Conservation (phyloP, 768 basidiomycete species). For the Leccinum rimulosum region DNA sequence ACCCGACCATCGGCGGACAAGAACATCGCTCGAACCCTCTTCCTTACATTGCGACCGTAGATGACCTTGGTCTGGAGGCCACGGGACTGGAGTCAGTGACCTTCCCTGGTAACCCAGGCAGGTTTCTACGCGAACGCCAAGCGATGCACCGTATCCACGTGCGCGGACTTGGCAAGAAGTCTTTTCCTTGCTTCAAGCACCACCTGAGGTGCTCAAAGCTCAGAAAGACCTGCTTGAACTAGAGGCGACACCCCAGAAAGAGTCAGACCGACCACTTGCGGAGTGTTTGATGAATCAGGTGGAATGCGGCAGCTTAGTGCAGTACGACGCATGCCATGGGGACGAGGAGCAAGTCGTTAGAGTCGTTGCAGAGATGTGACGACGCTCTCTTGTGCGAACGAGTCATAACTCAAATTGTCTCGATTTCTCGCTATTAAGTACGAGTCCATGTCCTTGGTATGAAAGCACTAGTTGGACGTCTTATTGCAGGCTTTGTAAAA, state of each 20-base stretch:
- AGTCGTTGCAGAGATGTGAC: neutral
- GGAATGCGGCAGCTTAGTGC: neutral
- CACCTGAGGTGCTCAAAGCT: neutral
- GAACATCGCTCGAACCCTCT: neutral
- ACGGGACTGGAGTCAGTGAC: neutral
- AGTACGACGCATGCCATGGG: neutral
- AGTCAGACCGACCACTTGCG: neutral
- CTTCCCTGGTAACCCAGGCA: neutral
- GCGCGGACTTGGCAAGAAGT: neutral
- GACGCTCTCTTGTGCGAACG: neutral
- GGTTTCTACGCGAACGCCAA: neutral
- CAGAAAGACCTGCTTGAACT: neutral
- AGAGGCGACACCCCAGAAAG: neutral
- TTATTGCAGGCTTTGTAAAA: no score
- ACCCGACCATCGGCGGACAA: neutral
- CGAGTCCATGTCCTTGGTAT: no score
- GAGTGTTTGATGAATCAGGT: neutral
- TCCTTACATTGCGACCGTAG: neutral
- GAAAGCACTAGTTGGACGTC: no score
- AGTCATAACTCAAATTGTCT: neutral
- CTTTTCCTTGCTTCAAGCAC: neutral
- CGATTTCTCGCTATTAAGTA: no score
- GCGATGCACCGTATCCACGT: neutral
- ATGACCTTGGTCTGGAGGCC: neutral
- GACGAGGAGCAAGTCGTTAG: neutral